Base-by-base conservation (phyloP, 2,329 filamentous ascomycete species). In the Ascomycota sp. region DNA sequence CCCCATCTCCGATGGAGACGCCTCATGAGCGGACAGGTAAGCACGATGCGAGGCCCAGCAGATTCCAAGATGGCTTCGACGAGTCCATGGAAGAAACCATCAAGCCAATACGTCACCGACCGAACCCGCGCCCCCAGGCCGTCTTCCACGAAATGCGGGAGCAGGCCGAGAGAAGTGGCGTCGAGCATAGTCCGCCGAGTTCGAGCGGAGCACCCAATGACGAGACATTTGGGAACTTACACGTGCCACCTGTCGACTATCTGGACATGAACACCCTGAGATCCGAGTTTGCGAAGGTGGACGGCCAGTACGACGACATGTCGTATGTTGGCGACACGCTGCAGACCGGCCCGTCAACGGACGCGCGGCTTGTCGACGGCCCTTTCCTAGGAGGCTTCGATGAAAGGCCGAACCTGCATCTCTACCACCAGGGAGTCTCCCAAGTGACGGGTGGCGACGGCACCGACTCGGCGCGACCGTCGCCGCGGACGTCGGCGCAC, bases 21-120 rank as follows among this genome's bases (percentile, higher is more conserved):
- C 73, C 75, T 30, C 61, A 64, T 39, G 54, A 63, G 39, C 54
- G 56, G 33, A 43, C 55, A 30, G 44, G 50, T 31, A 62, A 63
- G 52, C 54, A 58, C 28, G 48, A 56, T 32, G 41, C 51, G 11
- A 51, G 52, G 4, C 56, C 57, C 3, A 56, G 50, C 42, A 53
- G 75, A 35, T 76, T 76, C 45, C 50, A 62, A 3, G 68, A 73
- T 24, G 61, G 59, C 31, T 72, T 72, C 40, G 71, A 76, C 43
- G 68, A 70, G 49, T 72, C 68, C 10, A 69, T 72, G 64, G 69
- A 74, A 45, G 68, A 72, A 50, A 74, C 70, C 0, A 60, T 75
- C 43, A 74, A 72, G 53, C 69, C 70, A 6, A 45, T 50, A 10
- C 57, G 59, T 27, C 53, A 48, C 35, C 57, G 54, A 25, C 45